Evolutionary conservation across 345 rosid genomes (phyloP), one percentile per base, ranked within the genome.

Genomic region (Garcia nutans): DNA sequence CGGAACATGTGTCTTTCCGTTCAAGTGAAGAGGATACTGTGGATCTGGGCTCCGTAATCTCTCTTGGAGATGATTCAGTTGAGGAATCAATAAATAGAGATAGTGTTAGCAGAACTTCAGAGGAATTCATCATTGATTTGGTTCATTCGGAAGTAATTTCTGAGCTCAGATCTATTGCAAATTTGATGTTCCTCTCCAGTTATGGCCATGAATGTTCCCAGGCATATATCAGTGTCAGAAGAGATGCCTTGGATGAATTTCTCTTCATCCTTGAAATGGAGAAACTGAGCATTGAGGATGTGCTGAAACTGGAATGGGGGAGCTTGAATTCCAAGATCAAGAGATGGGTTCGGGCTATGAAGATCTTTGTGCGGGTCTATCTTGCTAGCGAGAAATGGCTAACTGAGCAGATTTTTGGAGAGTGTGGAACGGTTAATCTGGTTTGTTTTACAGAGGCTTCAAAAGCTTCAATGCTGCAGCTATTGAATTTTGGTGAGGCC

Each of bases 231-330:
- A 75, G 60, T 72, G 91, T 85, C 55, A 83, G 95, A 61, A 93
- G 87, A 83, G 93, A 89, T 23, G 92, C 92, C 4, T 70, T 95
- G 83, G 95, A 95, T 23, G 97, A 91, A 85, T 91, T 87, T 79
- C 93, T 92, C 24, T 84, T 78, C 66, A 81, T 83, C 71, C 91
- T 92, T 26, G 94, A 92, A 75, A 87, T 95, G 31, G 97, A 92
- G 87, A 91, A 90, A 83, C 74, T 89, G 83, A 90, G 96, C 81
- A 91, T 91, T 1, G 97, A 92, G 82, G 96, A 92, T 79, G 97
- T 92, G 65, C 83, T 91, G 75, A 92, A 54, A 83, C 80, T 95
- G 97, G 97, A 92, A 50, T 91, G 97, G 97, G 84, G 80, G 22
- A 80, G 78, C 50, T 71, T 91, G 80, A 86, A 92, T 80, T 89